Evolutionary conservation across 1,139 yeast genomes (phyloP).

Genomic region (Debaryomyces subglobosus): DNA sequence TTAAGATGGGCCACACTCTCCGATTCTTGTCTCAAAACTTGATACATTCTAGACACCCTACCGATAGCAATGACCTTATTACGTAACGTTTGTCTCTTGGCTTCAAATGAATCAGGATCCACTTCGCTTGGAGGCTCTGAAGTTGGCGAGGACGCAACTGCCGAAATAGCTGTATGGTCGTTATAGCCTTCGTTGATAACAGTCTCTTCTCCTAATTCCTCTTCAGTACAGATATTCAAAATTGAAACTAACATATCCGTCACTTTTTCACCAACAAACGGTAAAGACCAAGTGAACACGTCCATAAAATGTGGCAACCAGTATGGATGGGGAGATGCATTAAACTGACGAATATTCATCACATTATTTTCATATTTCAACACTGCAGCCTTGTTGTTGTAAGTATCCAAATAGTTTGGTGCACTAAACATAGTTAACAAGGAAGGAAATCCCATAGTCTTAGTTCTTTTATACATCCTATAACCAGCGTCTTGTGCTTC

Average conservation of each 20-base stretch:
- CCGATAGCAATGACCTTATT: conserved; percentile 95
- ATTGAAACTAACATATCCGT: conserved; percentile 93
- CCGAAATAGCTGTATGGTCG: conserved; percentile 4
- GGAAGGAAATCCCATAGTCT: conserved; percentile 89
- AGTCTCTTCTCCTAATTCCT: conserved; percentile 82
- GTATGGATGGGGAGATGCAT: conserved; percentile 92
- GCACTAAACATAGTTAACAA: conserved; percentile 93
- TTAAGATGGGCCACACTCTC: conserved; percentile 86
- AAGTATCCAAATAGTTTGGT: conserved; percentile 91
- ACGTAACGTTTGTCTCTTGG: conserved; percentile 65
- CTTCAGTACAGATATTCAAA: conserved; percentile 92
- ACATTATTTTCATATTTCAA: conserved; percentile 88
- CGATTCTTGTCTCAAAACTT: conserved; percentile 84
- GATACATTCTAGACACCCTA: conserved; percentile 90
- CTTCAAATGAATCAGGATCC: conserved; percentile 36
- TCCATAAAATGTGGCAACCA: conserved; percentile 98
- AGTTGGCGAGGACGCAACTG: conserved; percentile 5
- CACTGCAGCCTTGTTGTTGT: conserved; percentile 95
- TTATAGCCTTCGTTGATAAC: conserved; percentile 29
- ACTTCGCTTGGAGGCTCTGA: conserved; percentile 7
- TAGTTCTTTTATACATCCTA: conserved; percentile 87
- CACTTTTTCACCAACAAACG: conserved; percentile 96
- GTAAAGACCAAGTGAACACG: conserved; percentile 96
- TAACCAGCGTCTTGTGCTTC: conserved; percentile 99
- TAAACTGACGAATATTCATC: conserved; percentile 94